phyloP scores from a whole-genome alignment of 2,329 filamentous ascomycete genomes.

The Camillea tinctor region DNA sequence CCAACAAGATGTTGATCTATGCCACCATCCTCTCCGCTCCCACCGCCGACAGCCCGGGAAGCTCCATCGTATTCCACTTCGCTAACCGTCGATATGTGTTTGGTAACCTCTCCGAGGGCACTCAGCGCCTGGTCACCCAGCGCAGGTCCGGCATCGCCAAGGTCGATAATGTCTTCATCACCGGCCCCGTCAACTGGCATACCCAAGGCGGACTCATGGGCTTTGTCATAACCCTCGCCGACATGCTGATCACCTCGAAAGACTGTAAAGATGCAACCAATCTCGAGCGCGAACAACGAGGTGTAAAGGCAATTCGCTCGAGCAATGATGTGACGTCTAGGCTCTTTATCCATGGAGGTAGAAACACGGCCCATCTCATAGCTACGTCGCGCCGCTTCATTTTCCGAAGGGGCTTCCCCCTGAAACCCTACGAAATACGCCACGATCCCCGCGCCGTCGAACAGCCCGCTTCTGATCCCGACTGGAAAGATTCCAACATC shows the following conservation, averaged over 20 bases:
- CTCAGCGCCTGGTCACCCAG: slow-evolving; percentile 73
- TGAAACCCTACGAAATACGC: slow-evolving; percentile 68
- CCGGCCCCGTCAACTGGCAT: slow-evolving; percentile 73
- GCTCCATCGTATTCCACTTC: slow-evolving; percentile 74
- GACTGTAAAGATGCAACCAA: slow-evolving; percentile 42
- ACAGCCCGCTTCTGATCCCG: slow-evolving; percentile 55
- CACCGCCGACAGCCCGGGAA: slow-evolving; percentile 84
- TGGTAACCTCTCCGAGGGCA: slow-evolving; percentile 79
- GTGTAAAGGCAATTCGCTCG: slow-evolving; percentile 34
- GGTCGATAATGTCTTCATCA: slow-evolving; percentile 77
- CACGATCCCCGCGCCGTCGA: slow-evolving; percentile 39
- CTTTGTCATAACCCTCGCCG: slow-evolving; percentile 80
- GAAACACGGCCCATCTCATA: slow-evolving; percentile 76
- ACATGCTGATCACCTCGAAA: slow-evolving; percentile 52
- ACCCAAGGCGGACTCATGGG: slow-evolving; percentile 81
- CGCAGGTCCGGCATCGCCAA: slow-evolving; percentile 64
- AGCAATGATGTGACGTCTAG: slow-evolving; percentile 26
- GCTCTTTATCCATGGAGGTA: slow-evolving; percentile 73
- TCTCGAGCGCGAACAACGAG: slow-evolving; percentile 24
- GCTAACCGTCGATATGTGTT: slow-evolving; percentile 82
- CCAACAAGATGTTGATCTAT: slow-evolving; percentile 64
- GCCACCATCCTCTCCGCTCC: slow-evolving; percentile 78
- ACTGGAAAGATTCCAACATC: slow-evolving; percentile 74
- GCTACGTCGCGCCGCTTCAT: slow-evolving; percentile 84
- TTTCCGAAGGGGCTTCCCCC: slow-evolving; percentile 76